phyloP scores from a whole-genome alignment of 352 stramenopile species.

The Pythium volutum region DNA sequence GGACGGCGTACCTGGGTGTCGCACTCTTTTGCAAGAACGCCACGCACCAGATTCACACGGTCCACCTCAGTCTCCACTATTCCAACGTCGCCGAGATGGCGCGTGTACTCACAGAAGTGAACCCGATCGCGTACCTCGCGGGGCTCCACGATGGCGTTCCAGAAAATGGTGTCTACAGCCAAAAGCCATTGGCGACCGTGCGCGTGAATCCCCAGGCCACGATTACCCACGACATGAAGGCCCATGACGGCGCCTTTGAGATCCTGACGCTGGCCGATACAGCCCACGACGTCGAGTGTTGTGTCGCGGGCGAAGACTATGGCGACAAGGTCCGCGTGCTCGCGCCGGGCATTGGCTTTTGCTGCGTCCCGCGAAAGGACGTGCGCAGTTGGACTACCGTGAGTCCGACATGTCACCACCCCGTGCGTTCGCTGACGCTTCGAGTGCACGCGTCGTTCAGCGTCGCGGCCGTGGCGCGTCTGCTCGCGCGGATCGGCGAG shows the following conservation, averaged over 20 bases:
- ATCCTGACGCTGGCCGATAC: not conserved
- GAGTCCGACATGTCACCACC: not conserved
- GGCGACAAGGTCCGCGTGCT: not conserved
- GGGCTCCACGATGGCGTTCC: not conserved
- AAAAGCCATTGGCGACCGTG: not conserved
- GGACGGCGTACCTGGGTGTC: not conserved
- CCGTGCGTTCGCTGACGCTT: not conserved
- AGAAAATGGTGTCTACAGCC: not conserved
- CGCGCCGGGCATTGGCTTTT: not conserved
- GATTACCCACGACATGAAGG: not conserved
- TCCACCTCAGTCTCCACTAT: not conserved
- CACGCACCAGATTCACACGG: not conserved
- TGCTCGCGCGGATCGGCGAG: not conserved
- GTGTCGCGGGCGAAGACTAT: not conserved
- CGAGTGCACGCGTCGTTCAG: not conserved
- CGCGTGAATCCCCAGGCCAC: not conserved
- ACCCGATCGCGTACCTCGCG: not conserved
- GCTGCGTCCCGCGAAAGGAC: not conserved
- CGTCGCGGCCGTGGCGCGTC: not conserved
- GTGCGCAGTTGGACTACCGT: not conserved
- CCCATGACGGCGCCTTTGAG: too few relatives aligned
- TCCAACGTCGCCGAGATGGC: not conserved
- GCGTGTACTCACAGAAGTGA: not conserved
- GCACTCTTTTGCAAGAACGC: not conserved
- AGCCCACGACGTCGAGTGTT: not conserved